Conservation (phyloP, 2,329 filamentous ascomycete genomes). For the Zymoseptoria brevis region DNA sequence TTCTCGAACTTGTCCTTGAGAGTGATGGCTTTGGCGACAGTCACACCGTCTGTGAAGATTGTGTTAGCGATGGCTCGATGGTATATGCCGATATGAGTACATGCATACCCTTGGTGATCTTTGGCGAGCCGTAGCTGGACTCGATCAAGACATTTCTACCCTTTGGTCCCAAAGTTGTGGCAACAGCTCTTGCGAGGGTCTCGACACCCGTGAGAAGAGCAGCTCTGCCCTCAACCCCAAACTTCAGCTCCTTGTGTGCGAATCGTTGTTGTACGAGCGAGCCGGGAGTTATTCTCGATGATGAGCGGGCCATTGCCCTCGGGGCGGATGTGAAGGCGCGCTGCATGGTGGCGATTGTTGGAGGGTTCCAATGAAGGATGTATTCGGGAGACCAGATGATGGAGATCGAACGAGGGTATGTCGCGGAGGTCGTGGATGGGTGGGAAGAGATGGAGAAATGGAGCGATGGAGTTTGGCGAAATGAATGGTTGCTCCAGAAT, state of each 20-base stretch:
- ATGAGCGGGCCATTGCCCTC: constrained; percentile 70
- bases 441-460: neutral
- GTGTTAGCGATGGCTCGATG: constrained; percentile 9
- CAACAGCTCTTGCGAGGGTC: constrained; percentile 90
- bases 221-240: constrained; percentile 89
- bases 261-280: constrained; percentile 85
- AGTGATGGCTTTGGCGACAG: constrained; percentile 65
- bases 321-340: constrained; percentile 78
- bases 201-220: constrained; percentile 88
- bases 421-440: constrained; percentile 1
- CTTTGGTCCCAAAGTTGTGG: constrained; percentile 94
- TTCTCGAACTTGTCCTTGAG: constrained; percentile 99
- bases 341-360: constrained; percentile 58
- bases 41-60: constrained; percentile 40
- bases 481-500: neutral
- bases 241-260: constrained; percentile 98
- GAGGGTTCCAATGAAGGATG: neutral
- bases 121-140: constrained; percentile 95
- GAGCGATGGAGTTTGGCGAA: neutral
- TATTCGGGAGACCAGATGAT: constrained; percentile 2
- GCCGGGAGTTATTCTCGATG: constrained; percentile 43
- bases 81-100: neutral
- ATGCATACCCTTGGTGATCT: constrained; percentile 92
- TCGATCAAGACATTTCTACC: constrained; percentile 97
- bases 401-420: neutral